Evolutionary conservation across 495 filamentous ascomycete species (phyloP), one percentile per base, ranked within the genome.

Genomic region (Xylaria bambusicola): DNA sequence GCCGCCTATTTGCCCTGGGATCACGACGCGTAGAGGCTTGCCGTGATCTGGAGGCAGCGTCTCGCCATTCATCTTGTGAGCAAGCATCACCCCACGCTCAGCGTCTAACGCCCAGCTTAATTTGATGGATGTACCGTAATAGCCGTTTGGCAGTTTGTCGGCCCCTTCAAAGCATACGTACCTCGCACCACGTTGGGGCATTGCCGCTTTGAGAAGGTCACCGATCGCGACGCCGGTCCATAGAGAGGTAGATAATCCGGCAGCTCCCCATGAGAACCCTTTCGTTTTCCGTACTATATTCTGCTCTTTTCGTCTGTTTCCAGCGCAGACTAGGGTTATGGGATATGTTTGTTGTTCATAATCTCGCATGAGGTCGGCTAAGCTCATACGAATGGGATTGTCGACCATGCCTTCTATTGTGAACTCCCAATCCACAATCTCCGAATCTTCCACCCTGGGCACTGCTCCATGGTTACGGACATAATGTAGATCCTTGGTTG

Each of bases 91-190:
- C 6, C 91, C 92, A 38, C 85, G 79, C 49, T 96, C 89, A 1
- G 84, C 82, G 69, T 97, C 91, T 83, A 93, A 84, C 10, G 86
- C 92, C 89, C 91, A 96, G 64, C 88, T 91, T 42, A 97, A 78
- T 67, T 93, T 95, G 24, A 97, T 75, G 0, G 88, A 93, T 5
- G 93, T 98, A 10, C 90, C 93, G 65, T 98, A 98, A 63, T 85
- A 85, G 2, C 93, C 93, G 63, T 97, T 97, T 1, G 93, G 93
- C 47, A 96, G 67, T 65, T 88, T 87, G 66, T 97, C 93, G 0
- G 92, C 92, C 13, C 93, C 93, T 68, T 96, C 93, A 83, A 98
- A 96, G 70, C 90, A 96, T 42, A 97, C 85, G 72, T 92, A 97
- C 62, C 82, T 86, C 7, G 92, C 93, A 51, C 80, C 83, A 48